Evolutionary conservation across 352 stramenopile species (phyloP), one percentile per base, ranked within the genome.

Genomic region (Phytophthora foliorum): DNA sequence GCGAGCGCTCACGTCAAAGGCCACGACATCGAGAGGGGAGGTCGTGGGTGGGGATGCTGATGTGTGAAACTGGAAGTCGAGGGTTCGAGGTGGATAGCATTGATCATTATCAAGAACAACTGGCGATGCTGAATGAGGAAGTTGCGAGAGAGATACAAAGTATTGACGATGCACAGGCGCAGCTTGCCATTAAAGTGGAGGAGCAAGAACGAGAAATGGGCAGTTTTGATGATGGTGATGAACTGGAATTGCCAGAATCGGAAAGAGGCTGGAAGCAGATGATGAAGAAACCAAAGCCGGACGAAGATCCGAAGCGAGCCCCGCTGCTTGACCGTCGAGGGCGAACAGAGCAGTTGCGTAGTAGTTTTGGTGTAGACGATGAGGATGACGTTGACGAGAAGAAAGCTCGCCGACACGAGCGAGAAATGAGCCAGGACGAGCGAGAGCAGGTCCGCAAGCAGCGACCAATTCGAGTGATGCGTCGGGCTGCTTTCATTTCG

Each of bases 401-500:
- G 19, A 74, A 85, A 34, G 48, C 78, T n/a, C 64, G 61, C 3
- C 60, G 57, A 21, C 38, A 67, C 21, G 79, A 84, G 50, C 77
- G 57, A 24, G 71, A 86, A 44, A 76, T 82, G 54, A 85, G 75
- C 45, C 80, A 90, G 29, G 59, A 80, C 4, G 77, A 84, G 19
- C 81, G 81, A 17, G 81, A 91, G 10, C 57, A 72, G 9, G 58
- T 72, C 38, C 79, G 83, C 10, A 81, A 81, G 34, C 49, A 88
- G 54, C 62, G 71, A n/a, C 81, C 84, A 21, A 86, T 90, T 31
- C 68, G 75, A 6, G 81, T 90, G 24, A 93, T 92, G 84, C 81
- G 80, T 10, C 75, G 80, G 27, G 75, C 81, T 3, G 88, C 88
- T 46, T 95, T 95, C 60, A 71, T 95, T n/a, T 91, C 78, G 14